Evolutionary conservation across 768 basidiomycete genomes (phyloP), one percentile per base, ranked within the genome.

Genomic region (Epithele typhae): DNA sequence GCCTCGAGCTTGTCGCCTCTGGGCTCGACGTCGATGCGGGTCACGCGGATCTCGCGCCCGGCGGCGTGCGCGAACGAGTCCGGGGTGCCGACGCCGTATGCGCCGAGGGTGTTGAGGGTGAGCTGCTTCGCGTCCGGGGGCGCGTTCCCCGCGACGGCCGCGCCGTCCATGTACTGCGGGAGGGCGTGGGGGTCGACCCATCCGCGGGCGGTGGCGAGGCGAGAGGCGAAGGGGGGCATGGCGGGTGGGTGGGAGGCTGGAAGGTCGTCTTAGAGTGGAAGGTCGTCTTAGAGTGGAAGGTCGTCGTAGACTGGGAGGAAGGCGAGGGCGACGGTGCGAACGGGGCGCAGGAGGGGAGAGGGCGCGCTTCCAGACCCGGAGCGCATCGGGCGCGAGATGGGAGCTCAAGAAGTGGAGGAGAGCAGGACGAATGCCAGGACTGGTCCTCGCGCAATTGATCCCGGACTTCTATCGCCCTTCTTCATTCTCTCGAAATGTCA

Each of bases 181-280:
- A 86, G 66, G 2, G 74, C 66, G 15, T 72, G 67, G 6, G 85
- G 84, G 58, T 86, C 83, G 23, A 87, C 74, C 85, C 85, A 87
- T 7, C 51, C 54, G 7, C 61, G 61, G 19, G 59, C 32, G 9
- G 57, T 47, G 3, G 49, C 54, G 12, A 55, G 54, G 33, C 52
- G 43, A 17, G 57, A 57, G 38, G 45, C 30, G 37, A 55, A 37
- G 1, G 22, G 10, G n/a, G 27, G 30, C 25, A 25, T 51, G 34
- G 43, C 34, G 43, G 1, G 35, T 36, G 6, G 35, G 15, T 17
- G 35, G 35, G 35, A 19, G 35, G 35, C 9, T n/a, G 35, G 35
- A 36, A n/a, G n/a, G 17, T 7, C 30, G n/a, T n/a, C n/a, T n/a
- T n/a, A n/a, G n/a, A n/a, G n/a, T n/a, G n/a, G n/a, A n/a, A n/a